Conservation (phyloP, 306 rosid genomes). For the Rosa chinensis region DNA sequence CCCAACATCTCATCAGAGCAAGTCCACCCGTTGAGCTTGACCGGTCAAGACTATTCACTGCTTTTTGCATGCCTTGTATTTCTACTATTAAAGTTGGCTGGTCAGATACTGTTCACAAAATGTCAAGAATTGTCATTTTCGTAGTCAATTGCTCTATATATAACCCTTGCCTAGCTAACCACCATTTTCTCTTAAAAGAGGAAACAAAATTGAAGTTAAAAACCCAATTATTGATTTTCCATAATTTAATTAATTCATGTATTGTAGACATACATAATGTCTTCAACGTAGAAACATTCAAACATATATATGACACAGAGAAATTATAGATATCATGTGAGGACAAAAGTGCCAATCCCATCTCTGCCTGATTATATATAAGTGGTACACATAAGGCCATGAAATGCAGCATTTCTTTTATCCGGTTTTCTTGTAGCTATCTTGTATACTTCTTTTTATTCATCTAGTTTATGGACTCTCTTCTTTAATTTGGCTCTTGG, state of each 20-base stretch:
- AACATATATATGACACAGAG: background rate
- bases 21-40: too few relatives aligned
- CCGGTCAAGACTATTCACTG: too few relatives aligned
- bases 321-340: background rate
- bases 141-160: background rate
- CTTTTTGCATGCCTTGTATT: too few relatives aligned
- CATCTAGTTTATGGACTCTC: background rate
- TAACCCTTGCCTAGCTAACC: background rate
- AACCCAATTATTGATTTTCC: background rate
- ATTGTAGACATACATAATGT: background rate
- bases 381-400: slow-evolving; percentile 15
- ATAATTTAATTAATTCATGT: background rate
- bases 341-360: background rate
- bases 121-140: too few relatives aligned
- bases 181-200: background rate
- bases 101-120: too few relatives aligned
- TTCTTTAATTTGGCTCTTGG: background rate
- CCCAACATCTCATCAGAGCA: slow-evolving; percentile 13
- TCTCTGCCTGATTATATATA: background rate
- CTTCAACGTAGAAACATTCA: background rate
- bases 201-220: background rate
- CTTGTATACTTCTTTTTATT: background rate
- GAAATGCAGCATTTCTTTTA: background rate
- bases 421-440: background rate
- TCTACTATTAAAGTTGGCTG: too few relatives aligned